phyloP scores from a whole-genome alignment of 495 filamentous ascomycete species.

The Bathelium albidoporum region DNA sequence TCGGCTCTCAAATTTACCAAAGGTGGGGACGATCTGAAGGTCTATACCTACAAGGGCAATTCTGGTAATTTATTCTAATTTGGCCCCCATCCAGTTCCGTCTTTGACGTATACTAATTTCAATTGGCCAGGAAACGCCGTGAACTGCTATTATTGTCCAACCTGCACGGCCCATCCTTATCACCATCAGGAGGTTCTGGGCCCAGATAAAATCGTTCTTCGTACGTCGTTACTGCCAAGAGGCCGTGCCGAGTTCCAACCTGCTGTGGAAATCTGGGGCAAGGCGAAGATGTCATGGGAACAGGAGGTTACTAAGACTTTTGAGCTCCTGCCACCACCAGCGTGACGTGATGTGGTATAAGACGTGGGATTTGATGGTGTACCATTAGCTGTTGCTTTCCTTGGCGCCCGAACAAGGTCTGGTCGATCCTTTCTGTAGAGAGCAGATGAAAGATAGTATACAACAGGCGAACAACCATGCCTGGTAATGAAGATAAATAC shows the following conservation, averaged over 20 bases:
- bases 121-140: constrained; percentile 34
- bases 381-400: not conserved
- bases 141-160: constrained; percentile 45
- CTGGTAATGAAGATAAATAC: no score
- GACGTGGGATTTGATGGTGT: not conserved
- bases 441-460: no score
- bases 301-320: constrained; percentile 21
- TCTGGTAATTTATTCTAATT: constrained; percentile 27
- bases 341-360: no score
- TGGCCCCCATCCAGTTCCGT: not conserved
- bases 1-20: constrained; percentile 39
- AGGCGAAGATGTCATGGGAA: constrained; percentile 22
- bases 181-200: constrained; percentile 43
- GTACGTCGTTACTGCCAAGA: constrained; percentile 34
- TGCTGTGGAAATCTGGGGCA: constrained; percentile 19
- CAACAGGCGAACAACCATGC: no score
- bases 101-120: not conserved
- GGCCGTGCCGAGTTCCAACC: constrained; percentile 19
- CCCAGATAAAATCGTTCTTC: constrained; percentile 36
- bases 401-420: no score
- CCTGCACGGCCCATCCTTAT: constrained; percentile 42
- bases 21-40: constrained; percentile 30
- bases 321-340: constrained; percentile 17
- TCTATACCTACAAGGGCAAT: constrained; percentile 42
- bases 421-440: no score